Conservation (phyloP, 495 filamentous ascomycete species). For the Hyaloscypha variabilis region DNA sequence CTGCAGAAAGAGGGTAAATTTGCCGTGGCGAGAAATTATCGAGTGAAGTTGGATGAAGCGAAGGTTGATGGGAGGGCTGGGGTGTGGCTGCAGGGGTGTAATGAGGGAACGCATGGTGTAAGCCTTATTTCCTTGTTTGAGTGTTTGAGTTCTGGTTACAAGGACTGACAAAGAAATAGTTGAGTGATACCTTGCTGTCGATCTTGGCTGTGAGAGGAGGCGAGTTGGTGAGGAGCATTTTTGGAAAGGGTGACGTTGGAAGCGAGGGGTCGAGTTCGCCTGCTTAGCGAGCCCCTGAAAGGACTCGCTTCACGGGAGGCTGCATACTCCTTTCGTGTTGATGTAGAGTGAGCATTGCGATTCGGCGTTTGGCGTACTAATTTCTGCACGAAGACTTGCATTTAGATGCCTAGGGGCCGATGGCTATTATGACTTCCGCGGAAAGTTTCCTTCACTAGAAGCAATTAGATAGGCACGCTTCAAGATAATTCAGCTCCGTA, state of each 20-base stretch:
- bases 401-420: neutral
- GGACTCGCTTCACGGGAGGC: neutral
- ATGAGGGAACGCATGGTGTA: slow-evolving; percentile 89
- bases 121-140: no score
- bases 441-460: neutral
- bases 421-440: neutral
- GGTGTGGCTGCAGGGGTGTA: slow-evolving; percentile 94
- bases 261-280: neutral
- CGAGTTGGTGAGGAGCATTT: slow-evolving; percentile 78
- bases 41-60: slow-evolving; percentile 64
- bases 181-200: slow-evolving; percentile 80
- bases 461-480: no score
- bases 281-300: neutral
- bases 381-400: neutral
- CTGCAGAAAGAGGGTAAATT: slow-evolving; percentile 32
- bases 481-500: no score
- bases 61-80: slow-evolving; percentile 66
- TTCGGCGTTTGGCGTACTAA: neutral
- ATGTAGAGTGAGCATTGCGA: neutral
- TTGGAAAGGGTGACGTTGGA: slow-evolving; percentile 41
- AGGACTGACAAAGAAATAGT: no score
- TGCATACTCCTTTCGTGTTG: no score
- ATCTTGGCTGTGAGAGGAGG: slow-evolving; percentile 75
- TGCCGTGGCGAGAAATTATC: slow-evolving; percentile 67
- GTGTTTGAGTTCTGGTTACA: no score